Evolutionary conservation across 257 asterid genomes (phyloP), one percentile per base, ranked within the genome.

Genomic region (Nicotiana obtusifolia): DNA sequence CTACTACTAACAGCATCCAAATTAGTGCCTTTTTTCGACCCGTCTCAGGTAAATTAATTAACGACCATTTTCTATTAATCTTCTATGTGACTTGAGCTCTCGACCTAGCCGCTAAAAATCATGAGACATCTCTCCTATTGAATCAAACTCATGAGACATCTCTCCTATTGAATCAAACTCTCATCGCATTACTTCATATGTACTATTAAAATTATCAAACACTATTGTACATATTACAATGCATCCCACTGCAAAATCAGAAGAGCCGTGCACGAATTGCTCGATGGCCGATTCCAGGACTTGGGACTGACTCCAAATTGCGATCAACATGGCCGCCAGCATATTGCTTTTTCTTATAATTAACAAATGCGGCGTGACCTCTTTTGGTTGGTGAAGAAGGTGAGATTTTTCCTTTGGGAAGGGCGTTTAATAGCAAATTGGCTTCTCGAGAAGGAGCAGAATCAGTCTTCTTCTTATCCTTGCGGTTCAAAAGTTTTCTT

Each of bases 371-470:
- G 37, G 59, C 57, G 59, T 83, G 49, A 37, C 54, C 84, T 62
- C 57, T 41, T 19, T 82, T 68, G 68, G 81, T 76, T 44, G 77
- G 80, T 47, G 84, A 57, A 52, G 86, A 80, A 49, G 59, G n/a
- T 13, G 47, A 41, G 17, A 19, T 44, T 31, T 31, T 22, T 17
- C 81, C 80, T 26, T n/a, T 49, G 0, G 83, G 76, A 24, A 78
- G 67, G 62, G 77, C 64, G 60, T 73, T 83, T 28, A 80, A 15
- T 4, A 67, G 10, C 64, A 49, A 64, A 5, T 24, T 26, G 10
- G n/a, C 37, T 65, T 65, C 73, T 65, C 17, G 24, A 31, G n/a
- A 7, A 65, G 14, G 49, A 30, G 19, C 11, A 31, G 16, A 8
- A 16, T 65, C 75, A 15, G 10, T 44, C 73, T 9, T 81, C 31